Conservation (phyloP, 2,329 filamentous ascomycete genomes). For the Scolecobasidium constrictum region DNA sequence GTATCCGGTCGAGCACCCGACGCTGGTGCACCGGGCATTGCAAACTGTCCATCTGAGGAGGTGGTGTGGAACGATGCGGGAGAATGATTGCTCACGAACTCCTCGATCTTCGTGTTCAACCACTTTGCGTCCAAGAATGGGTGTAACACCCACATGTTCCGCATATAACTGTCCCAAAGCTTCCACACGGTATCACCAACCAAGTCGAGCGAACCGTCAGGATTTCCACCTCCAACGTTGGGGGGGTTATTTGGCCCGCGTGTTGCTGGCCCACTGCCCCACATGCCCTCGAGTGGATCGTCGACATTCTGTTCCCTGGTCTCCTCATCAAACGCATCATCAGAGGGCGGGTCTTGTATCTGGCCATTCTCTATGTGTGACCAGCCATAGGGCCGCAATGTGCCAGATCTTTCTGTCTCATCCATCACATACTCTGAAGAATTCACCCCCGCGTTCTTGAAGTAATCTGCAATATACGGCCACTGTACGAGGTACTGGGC, state of each 20-base stretch:
- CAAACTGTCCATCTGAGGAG: constrained; percentile 1
- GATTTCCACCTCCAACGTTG: constrained; percentile 36
- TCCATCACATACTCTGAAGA: constrained; percentile 25
- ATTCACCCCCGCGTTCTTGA: constrained; percentile 8
- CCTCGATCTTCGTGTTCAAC: constrained; percentile 40
- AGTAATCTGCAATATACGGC: constrained; percentile 12
- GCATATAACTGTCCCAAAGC: constrained; percentile 45
- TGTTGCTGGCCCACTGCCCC: constrained; percentile 35
- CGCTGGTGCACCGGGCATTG: constrained; percentile 1
- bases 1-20: neutral
- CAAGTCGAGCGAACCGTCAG: constrained; percentile 43
- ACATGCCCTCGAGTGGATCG: constrained; percentile 34
- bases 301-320: constrained; percentile 21
- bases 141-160: constrained; percentile 52
- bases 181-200: constrained; percentile 38
- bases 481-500: constrained; percentile 13
- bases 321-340: constrained; percentile 29
- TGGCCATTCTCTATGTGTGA: constrained; percentile 30
- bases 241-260: neutral
- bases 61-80: neutral
- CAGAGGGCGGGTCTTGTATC: constrained; percentile 7
- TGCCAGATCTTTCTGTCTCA: constrained; percentile 23
- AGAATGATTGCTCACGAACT: constrained; percentile 40
- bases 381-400: constrained; percentile 29
- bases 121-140: constrained; percentile 48